Percentiles rank a stretch among this genome's conserved stretches.
Evolutionary conservation across 1,284 basidiomycete species (phyloP).

Genomic region (Irpex lacteus): DNA sequence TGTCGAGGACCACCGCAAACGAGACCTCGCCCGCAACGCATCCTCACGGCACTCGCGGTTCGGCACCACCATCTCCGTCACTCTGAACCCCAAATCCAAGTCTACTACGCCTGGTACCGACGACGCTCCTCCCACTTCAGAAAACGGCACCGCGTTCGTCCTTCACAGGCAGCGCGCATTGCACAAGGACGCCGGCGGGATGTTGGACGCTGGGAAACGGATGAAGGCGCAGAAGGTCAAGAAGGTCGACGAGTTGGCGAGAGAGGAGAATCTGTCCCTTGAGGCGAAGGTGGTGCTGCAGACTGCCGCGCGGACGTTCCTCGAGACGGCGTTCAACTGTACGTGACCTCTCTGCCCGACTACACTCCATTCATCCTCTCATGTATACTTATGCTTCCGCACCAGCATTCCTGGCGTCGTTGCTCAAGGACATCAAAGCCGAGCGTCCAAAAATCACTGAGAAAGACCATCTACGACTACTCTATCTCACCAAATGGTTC

Average conservation of each 20-base stretch:
- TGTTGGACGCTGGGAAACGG: conserved; percentile 74
- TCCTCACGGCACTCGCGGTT: conserved; percentile 91
- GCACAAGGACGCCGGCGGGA: conserved; percentile 65
- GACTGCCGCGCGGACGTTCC: conserved; percentile 66
- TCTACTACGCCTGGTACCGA: conserved; percentile 20
- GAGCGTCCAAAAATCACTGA: conserved; percentile 88
- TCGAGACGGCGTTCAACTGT: conserved; percentile 88
- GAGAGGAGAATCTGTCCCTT: conserved; percentile 69
- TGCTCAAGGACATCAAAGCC: conserved; percentile 91
- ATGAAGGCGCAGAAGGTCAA: conserved; percentile 59
- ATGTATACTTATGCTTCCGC: background rate
- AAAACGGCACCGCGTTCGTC: conserved; percentile 46
- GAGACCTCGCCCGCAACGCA: conserved; percentile 54
- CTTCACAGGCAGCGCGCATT: conserved; percentile 86
- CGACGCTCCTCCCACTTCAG: conserved; percentile 12
- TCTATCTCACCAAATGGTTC: conserved; percentile 86
- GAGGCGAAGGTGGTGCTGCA: conserved; percentile 73
- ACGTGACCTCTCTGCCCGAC: conserved; percentile 27
- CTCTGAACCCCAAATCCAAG: conserved; percentile 56
- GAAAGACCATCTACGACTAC: conserved; percentile 83
- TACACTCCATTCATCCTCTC: background rate
- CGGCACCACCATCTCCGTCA: conserved; percentile 86
- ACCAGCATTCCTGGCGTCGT: conserved; percentile 75
- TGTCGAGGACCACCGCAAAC: conserved; percentile 63
- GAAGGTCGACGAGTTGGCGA: conserved; percentile 70